Conservation (phyloP, 768 basidiomycete genomes). For the Royoungia palumana region DNA sequence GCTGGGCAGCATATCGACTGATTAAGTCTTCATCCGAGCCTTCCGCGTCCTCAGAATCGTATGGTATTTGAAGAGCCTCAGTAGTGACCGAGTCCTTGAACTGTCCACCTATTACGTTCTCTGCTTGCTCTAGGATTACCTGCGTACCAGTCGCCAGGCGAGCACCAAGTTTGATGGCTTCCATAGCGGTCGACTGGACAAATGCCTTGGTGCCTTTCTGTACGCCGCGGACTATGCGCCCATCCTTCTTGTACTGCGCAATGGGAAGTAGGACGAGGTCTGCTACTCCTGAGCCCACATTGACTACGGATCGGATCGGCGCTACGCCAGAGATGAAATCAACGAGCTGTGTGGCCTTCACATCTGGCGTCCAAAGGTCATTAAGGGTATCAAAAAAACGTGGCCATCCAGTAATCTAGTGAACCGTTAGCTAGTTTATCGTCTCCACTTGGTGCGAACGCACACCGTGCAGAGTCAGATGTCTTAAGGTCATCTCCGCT, state of each 20-base stretch:
- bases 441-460: conserved; percentile 30
- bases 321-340: conserved; percentile 96
- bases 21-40: conserved; percentile 53
- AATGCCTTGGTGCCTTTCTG: conserved; percentile 94
- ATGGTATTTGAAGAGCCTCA: conserved; percentile 56
- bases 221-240: conserved; percentile 84
- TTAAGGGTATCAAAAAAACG: conserved; percentile 89
- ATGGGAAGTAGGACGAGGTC: conserved; percentile 95
- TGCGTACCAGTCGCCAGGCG: conserved; percentile 95
- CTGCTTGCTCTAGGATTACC: conserved; percentile 94
- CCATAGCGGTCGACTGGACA: conserved; percentile 90
- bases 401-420: conserved; percentile 91
- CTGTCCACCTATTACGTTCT: conserved; percentile 81
- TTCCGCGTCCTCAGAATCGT: conserved; percentile 28
- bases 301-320: conserved; percentile 94
- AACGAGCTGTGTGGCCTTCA: conserved; percentile 95
- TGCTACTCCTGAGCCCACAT: conserved; percentile 95
- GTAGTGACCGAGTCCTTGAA: conserved; percentile 63
- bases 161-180: conserved; percentile 93
- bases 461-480: conserved; percentile 89
- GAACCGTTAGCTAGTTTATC: conserved; percentile 8
- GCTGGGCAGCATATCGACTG: conserved; percentile 93
- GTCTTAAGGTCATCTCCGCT: conserved; percentile 95
- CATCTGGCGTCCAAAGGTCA: conserved; percentile 98
- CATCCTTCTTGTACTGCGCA: conserved; percentile 96